These are phyloP conservation scores for Deinandra increscens DNA, from an alignment of 129 eudicot species.

Conservation along the genomic window DNA sequence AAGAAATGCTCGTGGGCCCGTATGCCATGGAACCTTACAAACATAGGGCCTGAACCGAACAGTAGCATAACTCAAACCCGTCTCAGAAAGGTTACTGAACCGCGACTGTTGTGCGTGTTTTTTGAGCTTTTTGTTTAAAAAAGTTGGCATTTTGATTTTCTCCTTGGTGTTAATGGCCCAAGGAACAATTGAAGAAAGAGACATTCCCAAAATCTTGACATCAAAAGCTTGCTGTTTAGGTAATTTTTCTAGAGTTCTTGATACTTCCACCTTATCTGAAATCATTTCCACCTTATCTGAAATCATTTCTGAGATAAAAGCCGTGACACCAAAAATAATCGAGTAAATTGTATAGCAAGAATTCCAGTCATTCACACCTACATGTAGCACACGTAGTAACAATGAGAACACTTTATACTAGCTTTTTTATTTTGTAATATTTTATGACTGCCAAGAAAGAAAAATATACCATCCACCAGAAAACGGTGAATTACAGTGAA, in stretches of 20 bases:
- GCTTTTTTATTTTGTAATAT: background rate
- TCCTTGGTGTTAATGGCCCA: slow-evolving; percentile 55
- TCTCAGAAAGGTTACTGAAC: slow-evolving; percentile 26
- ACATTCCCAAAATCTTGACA: slow-evolving; percentile 47
- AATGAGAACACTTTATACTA: slow-evolving; percentile 11
- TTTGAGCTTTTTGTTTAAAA: slow-evolving; percentile 61
- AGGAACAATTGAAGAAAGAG: slow-evolving; percentile 58
- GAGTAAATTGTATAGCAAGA: background rate
- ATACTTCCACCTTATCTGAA: slow-evolving; percentile 20
- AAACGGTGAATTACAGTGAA: background rate
- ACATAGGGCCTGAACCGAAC: slow-evolving; percentile 87
- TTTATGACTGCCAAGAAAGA: background rate
- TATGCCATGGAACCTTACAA: slow-evolving; percentile 94
- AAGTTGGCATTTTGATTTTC: slow-evolving; percentile 55
- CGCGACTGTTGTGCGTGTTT: slow-evolving; percentile 43
- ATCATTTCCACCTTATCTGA: too few relatives aligned
- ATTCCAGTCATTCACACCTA: slow-evolving; percentile 27
- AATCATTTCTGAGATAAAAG: slow-evolving; percentile 10
- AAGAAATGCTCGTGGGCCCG: slow-evolving; percentile 81
- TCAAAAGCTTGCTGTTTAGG: slow-evolving; percentile 38
- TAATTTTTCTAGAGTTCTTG: slow-evolving; percentile 32
- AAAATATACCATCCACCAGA: background rate
- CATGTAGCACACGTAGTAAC: slow-evolving; percentile 17
- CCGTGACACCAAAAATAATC: background rate
- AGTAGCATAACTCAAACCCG: slow-evolving; percentile 29